phyloP scores from a whole-genome alignment of 2,329 filamentous ascomycete species.

The Fusarium buxicola region DNA sequence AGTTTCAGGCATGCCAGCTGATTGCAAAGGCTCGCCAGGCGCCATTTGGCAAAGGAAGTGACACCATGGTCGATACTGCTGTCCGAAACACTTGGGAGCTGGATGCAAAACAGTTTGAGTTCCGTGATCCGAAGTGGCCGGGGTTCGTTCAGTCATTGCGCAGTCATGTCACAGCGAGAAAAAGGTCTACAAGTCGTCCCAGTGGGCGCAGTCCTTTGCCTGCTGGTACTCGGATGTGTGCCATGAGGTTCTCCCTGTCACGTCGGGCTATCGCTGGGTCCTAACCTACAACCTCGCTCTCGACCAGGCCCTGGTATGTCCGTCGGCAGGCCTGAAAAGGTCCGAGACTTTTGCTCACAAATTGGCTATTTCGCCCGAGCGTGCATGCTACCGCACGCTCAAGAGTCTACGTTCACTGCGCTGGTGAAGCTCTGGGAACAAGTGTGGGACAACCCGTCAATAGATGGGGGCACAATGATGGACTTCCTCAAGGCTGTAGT shows the following conservation, averaged over 20 bases:
- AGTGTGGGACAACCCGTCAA: not conserved
- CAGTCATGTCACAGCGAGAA: constrained; percentile 42
- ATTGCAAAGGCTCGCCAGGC: constrained; percentile 38
- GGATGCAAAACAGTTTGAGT: constrained; percentile 52
- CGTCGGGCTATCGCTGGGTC: constrained; percentile 61
- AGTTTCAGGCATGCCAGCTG: constrained; percentile 3
- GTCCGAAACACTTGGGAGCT: constrained; percentile 60
- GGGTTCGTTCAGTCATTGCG: constrained; percentile 42
- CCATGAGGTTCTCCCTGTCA: constrained; percentile 62
- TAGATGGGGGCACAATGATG: not conserved
- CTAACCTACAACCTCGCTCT: constrained; percentile 64
- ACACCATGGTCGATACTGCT: constrained; percentile 54
- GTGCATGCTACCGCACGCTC: constrained; percentile 7
- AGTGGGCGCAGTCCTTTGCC: constrained; percentile 34
- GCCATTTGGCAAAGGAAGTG: constrained; percentile 54
- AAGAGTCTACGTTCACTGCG: not conserved
- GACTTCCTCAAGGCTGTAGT: constrained; percentile 26
- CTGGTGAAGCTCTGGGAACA: constrained; percentile 10
- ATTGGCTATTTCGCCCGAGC: constrained; percentile 22
- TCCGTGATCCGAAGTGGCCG: constrained; percentile 52
- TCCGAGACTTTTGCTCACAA: not conserved
- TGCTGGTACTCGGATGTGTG: constrained; percentile 64
- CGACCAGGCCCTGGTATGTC: constrained; percentile 23
- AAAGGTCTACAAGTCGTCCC: constrained; percentile 48
- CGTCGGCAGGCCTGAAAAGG: constrained; percentile 33